Base-by-base conservation (phyloP, 2,329 filamentous ascomycete genomes). In the Elsinoe perseae region DNA sequence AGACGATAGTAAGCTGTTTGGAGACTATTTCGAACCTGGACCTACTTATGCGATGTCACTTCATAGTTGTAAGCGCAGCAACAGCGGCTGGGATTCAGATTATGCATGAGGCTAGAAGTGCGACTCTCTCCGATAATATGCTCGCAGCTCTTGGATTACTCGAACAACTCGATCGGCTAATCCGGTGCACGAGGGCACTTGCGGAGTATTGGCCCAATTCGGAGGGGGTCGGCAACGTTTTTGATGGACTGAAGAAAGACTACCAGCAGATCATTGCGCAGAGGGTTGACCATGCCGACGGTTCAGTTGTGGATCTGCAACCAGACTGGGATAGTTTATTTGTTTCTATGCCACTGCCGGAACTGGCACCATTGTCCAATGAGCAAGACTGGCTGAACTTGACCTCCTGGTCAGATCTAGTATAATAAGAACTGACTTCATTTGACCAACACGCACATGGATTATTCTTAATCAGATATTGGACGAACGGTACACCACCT, bases 311-410 rank as follows among this genome's bases (percentile, higher is more conserved):
- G 12, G 44, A 50, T 14, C n/a, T 32, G 16, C 44, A 50, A 14
- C 20, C 42, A 18, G 42, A 46, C n/a, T 50, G 44, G 44, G 25
- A 50, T 20, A 50, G 46, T 16, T 20, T 50, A 16, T 50, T 50
- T 16, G 46, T 27, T 16, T 50, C 46, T 2, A 50, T 50, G 27
- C 16, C 23, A 5, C 18, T 30, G 8, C 46, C 46, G 23, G 10
- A 9, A 8, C 23, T 20, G 3, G n/a, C 14, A 9, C 12, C 3
- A 5, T 20, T 32, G 12, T 14, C 20, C 9, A 50, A 50, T 18
- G 46, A 50, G 46, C 46, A 50, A 32, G 25, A 50, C 6, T 50
- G 46, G 46, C 30, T 50, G 46, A 50, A 50, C 18, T 14, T 50
- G 16, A 20, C 46, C 16, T 27, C 25, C 2, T 50, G 46, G 20